These are phyloP conservation scores for Pilatotrama ljubarskyi DNA, from an alignment of 768 basidiomycete genomes.

Conservation along the genomic window DNA sequence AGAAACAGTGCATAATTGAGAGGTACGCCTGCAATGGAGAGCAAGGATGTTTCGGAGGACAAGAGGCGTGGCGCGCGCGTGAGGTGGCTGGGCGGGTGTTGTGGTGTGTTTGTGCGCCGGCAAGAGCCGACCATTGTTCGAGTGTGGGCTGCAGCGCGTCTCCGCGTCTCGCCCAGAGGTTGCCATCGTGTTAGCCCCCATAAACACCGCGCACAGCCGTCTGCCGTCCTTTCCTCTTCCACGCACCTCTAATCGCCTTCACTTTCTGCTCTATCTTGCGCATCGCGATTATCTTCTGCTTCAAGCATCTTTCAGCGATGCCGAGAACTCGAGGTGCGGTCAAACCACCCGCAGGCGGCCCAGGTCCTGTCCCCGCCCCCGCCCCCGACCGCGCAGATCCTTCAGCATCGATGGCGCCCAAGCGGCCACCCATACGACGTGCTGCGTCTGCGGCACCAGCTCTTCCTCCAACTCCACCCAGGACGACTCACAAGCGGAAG, in stretches of 20 bases:
- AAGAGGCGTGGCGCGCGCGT: background rate
- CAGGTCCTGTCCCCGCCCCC: conserved; percentile 4
- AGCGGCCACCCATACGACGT: conserved; percentile 13
- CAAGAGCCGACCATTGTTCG: conserved; percentile 18
- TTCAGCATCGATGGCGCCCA: conserved; percentile 8
- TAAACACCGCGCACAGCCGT: background rate
- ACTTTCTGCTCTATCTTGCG: background rate
- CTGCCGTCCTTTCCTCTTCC: background rate
- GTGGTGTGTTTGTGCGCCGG: conserved; percentile 16
- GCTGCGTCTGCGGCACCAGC: conserved; percentile 14
- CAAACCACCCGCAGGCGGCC: conserved; percentile 10
- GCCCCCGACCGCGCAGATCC: background rate
- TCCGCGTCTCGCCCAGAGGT: background rate
- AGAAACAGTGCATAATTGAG: too few relatives aligned
- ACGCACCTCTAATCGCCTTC: conserved; percentile 4
- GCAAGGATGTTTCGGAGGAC: background rate
- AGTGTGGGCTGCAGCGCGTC: background rate
- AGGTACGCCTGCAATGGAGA: background rate
- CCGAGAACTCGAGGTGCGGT: conserved; percentile 18
- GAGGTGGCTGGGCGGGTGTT: conserved; percentile 4
- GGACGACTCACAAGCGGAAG: conserved; percentile 25
- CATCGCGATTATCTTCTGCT: background rate
- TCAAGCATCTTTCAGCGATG: conserved; percentile 11
- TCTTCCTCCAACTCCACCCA: conserved; percentile 22
- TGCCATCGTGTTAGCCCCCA: conserved; percentile 1